A percentile compares a stretch with the other conserved stretches of the same genome.
phyloP scores from a whole-genome alignment of 306 rosid genomes.

The Biancaea sappan region DNA sequence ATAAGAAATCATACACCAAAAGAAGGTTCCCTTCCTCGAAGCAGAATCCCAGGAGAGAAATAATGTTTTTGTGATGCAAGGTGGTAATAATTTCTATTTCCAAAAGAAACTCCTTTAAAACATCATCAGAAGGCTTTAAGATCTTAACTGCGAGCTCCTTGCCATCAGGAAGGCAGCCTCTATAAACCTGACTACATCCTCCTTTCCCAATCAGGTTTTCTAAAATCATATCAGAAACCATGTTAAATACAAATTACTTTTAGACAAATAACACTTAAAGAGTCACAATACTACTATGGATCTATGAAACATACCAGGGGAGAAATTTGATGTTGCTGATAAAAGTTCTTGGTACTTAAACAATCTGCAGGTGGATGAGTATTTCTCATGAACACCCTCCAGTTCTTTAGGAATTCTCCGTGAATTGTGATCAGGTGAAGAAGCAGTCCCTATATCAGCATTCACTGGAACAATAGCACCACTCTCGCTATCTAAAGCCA shows the following conservation, averaged over 20 bases:
- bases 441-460: conserved; percentile 39
- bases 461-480: conserved; percentile 79
- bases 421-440: conserved; percentile 46
- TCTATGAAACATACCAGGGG: conserved; percentile 64
- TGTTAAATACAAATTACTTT: background rate
- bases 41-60: conserved; percentile 91
- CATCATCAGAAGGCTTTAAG: conserved; percentile 83
- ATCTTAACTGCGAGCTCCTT: conserved; percentile 94
- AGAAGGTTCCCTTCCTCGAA: conserved; percentile 82
- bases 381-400: conserved; percentile 83
- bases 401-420: conserved; percentile 61
- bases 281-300: conserved; percentile 20
- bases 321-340: conserved; percentile 81
- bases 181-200: conserved; percentile 88
- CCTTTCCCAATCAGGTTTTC: conserved; percentile 93
- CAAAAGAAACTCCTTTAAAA: conserved; percentile 68
- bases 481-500: conserved; percentile 57
- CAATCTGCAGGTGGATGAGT: conserved; percentile 77
- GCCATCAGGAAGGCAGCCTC: conserved; percentile 87
- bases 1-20: conserved; percentile 87
- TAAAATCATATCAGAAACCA: conserved; percentile 45
- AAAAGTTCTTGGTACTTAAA: conserved; percentile 75
- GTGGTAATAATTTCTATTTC: conserved; percentile 91
- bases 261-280: conserved; percentile 7
- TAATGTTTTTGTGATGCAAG: conserved; percentile 80